Conservation (phyloP, 108 stramenopile genomes). For the Epipyxis sp. region DNA sequence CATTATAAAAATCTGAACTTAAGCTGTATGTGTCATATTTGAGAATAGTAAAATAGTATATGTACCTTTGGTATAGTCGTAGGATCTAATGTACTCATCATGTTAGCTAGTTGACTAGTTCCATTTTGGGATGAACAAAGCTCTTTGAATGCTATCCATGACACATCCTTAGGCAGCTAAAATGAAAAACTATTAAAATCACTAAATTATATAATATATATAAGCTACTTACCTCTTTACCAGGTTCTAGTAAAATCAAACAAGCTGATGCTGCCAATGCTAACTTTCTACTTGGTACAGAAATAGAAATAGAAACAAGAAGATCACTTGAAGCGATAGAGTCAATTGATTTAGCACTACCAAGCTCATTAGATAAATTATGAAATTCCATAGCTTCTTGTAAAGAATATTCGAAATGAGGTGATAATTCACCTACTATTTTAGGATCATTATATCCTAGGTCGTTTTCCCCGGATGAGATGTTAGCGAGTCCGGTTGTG, state of each 20-base stretch:
- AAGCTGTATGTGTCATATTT: no score
- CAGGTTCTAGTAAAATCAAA: background rate
- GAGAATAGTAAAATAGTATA: background rate
- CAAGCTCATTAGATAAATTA: background rate
- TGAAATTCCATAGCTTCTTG: background rate
- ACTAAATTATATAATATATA: background rate
- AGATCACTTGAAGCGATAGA: background rate
- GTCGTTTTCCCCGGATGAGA: background rate
- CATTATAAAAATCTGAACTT: no score
- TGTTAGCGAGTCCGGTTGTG: background rate
- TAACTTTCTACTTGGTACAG: background rate
- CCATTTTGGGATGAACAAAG: background rate
- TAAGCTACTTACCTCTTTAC: background rate
- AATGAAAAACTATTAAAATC: background rate
- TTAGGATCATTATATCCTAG: no score
- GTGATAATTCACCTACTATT: no score
- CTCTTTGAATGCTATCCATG: background rate
- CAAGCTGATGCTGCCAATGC: background rate
- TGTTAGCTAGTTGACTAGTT: background rate
- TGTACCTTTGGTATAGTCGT: background rate
- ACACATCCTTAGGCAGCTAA: constrained; percentile 5
- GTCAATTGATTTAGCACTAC: background rate
- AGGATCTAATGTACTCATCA: background rate
- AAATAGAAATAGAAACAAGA: background rate
- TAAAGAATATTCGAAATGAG: no score